These are phyloP conservation scores for Aspergillus tanneri DNA, from an alignment of 2,329 filamentous ascomycete species.

Conservation along the genomic window DNA sequence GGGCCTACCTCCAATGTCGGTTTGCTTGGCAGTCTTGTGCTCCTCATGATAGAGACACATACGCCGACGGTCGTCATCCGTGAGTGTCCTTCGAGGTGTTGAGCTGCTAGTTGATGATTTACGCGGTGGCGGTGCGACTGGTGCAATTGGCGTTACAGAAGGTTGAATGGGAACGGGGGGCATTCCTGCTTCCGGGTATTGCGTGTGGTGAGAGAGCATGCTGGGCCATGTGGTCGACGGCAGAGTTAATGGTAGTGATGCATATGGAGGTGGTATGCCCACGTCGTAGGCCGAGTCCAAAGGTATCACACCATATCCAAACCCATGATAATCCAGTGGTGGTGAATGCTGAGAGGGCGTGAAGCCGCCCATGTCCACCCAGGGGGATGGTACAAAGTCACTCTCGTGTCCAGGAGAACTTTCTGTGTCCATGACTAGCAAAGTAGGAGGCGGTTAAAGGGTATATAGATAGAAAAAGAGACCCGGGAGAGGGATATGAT, in stretches of 20 bases:
- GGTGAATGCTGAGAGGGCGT: conserved; percentile 62
- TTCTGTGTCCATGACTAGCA: conserved; percentile 45
- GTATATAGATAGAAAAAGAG: conserved; percentile 1
- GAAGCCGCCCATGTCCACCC: conserved; percentile 48
- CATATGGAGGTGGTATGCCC: conserved; percentile 58
- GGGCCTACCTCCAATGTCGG: conserved; percentile 80
- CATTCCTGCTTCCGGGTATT: conserved; percentile 61
- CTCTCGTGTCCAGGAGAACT: conserved; percentile 44
- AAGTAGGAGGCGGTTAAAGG: not conserved
- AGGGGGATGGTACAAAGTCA: conserved; percentile 46
- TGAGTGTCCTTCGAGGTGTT: conserved; percentile 81
- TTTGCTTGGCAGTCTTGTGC: conserved; percentile 87
- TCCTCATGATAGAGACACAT: conserved; percentile 96
- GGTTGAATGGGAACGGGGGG: conserved; percentile 56
- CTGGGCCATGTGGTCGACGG: conserved; percentile 73
- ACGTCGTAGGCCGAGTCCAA: conserved; percentile 56
- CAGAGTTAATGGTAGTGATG: conserved; percentile 68
- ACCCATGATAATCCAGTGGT: conserved; percentile 67
- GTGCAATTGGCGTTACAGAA: conserved; percentile 54
- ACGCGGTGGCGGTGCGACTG: conserved; percentile 30
- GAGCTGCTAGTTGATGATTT: conserved; percentile 48
- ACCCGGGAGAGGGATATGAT: conserved; percentile 31
- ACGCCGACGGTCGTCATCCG: conserved; percentile 80
- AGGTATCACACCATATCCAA: conserved; percentile 63
- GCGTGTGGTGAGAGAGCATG: conserved; percentile 71